Percentiles rank a stretch among this genome's conserved stretches.
phyloP scores from a whole-genome alignment of 2,329 filamentous ascomycete species.

The Chaetomiaceae sp. region DNA sequence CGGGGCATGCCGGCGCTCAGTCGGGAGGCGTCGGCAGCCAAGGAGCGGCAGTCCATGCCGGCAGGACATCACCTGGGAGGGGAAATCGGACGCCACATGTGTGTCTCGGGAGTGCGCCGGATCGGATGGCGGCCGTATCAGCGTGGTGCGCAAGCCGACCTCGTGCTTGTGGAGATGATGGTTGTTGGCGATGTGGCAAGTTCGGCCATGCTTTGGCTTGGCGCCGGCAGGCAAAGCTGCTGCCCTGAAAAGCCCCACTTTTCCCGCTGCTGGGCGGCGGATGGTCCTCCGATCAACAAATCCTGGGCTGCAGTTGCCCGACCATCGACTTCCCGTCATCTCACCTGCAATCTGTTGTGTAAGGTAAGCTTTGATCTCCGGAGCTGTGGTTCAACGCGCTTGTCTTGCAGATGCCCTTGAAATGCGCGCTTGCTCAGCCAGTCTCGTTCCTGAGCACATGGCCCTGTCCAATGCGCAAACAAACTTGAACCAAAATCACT shows the following conservation, averaged over 20 bases:
- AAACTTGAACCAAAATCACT: no score
- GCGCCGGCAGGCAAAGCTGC: slow-evolving; percentile 2
- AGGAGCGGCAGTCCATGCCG: slow-evolving; percentile 26
- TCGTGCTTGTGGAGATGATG: background rate
- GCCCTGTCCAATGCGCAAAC: no score
- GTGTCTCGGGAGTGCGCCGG: slow-evolving; percentile 1
- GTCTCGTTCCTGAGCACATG: background rate
- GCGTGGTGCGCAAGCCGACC: background rate
- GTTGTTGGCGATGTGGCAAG: slow-evolving; percentile 1
- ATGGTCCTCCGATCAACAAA: no score
- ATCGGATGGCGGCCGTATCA: background rate
- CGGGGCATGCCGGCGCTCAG: background rate
- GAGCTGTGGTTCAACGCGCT: background rate
- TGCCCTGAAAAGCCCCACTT: slow-evolving; percentile 3
- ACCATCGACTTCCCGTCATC: no score
- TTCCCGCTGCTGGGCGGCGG: slow-evolving; percentile 11
- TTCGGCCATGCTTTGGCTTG: background rate
- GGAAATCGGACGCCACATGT: slow-evolving; percentile 17
- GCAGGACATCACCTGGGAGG: slow-evolving; percentile 24
- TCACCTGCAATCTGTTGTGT: no score
- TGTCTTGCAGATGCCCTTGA: background rate
- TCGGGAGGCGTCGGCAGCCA: slow-evolving; percentile 21
- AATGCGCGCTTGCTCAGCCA: slow-evolving; percentile 3
- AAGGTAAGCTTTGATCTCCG: background rate
- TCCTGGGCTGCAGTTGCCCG: no score